phyloP scores from a whole-genome alignment of 495 filamentous ascomycete species.

The Ramalina intermedia region DNA sequence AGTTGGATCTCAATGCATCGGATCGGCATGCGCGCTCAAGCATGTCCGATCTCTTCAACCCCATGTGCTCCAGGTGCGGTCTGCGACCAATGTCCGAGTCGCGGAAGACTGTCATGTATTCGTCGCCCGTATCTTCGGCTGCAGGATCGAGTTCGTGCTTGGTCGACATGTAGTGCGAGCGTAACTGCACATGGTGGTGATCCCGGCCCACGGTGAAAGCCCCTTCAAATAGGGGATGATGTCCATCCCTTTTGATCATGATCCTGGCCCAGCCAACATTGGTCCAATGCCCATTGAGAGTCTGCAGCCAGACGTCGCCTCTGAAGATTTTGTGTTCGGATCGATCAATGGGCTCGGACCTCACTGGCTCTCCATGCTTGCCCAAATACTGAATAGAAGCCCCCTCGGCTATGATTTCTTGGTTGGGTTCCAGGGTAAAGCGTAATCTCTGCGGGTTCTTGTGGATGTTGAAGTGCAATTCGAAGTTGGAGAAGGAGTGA shows the following conservation, averaged over 20 bases:
- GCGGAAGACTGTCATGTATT: constrained; percentile 82
- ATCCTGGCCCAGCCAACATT: constrained; percentile 80
- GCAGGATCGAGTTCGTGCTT: constrained; percentile 60
- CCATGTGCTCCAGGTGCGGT: constrained; percentile 25
- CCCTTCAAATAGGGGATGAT: constrained; percentile 73
- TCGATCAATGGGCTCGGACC: constrained; percentile 51
- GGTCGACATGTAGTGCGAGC: constrained; percentile 59
- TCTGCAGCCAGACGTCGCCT: constrained; percentile 58
- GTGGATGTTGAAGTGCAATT: constrained; percentile 65
- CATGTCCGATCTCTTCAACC: constrained; percentile 35
- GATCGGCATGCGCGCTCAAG: constrained; percentile 39
- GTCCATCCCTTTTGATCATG: constrained; percentile 59
- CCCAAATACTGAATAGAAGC: constrained; percentile 59
- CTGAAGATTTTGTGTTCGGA: constrained; percentile 69
- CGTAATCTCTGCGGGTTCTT: constrained; percentile 53
- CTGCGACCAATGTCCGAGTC: constrained; percentile 62
- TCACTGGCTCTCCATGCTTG: constrained; percentile 47
- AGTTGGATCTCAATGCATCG: constrained; percentile 58
- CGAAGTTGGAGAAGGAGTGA: constrained; percentile 65
- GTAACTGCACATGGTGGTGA: constrained; percentile 77
- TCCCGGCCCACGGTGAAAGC: constrained; percentile 68
- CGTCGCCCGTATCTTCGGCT: constrained; percentile 41
- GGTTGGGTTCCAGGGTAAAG: constrained; percentile 75
- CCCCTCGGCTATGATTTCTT: constrained; percentile 71
- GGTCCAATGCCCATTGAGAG: constrained; percentile 51